Evolutionary conservation across 768 basidiomycete species (phyloP), one percentile per base, ranked within the genome.

Genomic region (Saitozyma sp.): DNA sequence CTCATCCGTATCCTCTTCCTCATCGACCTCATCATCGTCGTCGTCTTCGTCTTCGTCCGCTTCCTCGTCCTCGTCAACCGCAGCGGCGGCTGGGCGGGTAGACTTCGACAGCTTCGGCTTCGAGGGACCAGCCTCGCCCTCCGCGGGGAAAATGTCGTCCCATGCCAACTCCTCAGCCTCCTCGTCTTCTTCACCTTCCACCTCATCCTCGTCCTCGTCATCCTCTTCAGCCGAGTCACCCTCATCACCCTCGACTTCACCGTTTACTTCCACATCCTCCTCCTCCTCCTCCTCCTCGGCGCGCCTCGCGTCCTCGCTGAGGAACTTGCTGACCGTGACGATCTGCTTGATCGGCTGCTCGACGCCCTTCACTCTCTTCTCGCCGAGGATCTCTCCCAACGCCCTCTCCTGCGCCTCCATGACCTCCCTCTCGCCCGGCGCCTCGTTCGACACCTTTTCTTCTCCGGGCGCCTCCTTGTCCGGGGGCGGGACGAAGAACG

Each of bases 261-360:
- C 71, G n/a, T 70, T 76, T 11, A 65, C 77, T 6, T 58, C 74
- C 1, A 63, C 75, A n/a, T 62, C 71, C 14, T 64, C 74, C 8
- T 58, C 66, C 38, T 50, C 63, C 14, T 58, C 70, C 16, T 76
- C 80, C 54, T 63, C 73, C 4, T 79, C 84, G 67, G 90, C 62
- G 17, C 86, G 85, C 65, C 81, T 83, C n/a, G 89, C 84, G 80
- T 96, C 92, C 67, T 94, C 92, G 1, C 87, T 84, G 54, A 92
- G 79, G 78, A 94, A 95, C 39, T 86, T 84, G 73, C 91, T 91
- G 83, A 90, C 92, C 80, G 91, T 91, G 75, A 90, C 86, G 67
- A 95, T 89, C 45, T 90, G 88, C 50, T 88, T 86, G 66, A 95
- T 80, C 68, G 92, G 90, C 82, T 96, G 92, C 73, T 86, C 88